Evolutionary conservation across 225 moss, liverwort and hornwort genomes (phyloP), one percentile per base, ranked within the genome.

Genomic region (Climacium dendroides): DNA sequence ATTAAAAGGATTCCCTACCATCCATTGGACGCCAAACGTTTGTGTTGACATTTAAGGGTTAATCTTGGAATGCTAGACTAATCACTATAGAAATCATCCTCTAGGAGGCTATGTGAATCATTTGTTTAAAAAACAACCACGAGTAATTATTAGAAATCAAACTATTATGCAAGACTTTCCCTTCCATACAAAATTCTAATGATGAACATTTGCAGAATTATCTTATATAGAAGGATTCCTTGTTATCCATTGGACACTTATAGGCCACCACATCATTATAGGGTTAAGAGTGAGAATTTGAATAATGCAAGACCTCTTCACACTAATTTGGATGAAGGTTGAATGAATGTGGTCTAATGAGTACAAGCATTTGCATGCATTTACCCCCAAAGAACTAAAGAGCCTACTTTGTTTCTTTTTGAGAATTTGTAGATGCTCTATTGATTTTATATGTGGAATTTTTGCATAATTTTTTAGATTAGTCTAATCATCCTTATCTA

Each of bases 191-290:
- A 73, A 29, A 28, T 28, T 45, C 2, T 1, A 45, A 17, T 43
- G 16, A 43, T 71, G 9, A 16, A 45, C 15, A 37, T 69, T 1
- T 41, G 4, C 25, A 41, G 0, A 39, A 30, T 0, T 47, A 1
- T 18, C 28, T 45, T 16, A 39, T 1, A 11, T 29, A 11, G 10
- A 47, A 28, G 2, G 18, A 45, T 29, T 47, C 2, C 4, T 11
- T 10, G 1, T 29, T 29, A 29, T 72, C 18, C 2, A 72, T 17
- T 0, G 16, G 5, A 5, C 45, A 73, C 4, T 47, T 30, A 1
- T 47, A 47, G 30, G 11, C 4, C 0, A 0, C 0, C 0, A 0
- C 0, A 1, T 30, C 4, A 30, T 18, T 47, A 30, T 2, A 30
- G 1, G 4, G 6, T 11, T 18, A 18, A 18, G 18, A 6, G 17